Percentiles rank a stretch among this genome's conserved stretches.
phyloP scores from a whole-genome alignment of 2,329 filamentous ascomycete species.

The Diplocarpon mali region DNA sequence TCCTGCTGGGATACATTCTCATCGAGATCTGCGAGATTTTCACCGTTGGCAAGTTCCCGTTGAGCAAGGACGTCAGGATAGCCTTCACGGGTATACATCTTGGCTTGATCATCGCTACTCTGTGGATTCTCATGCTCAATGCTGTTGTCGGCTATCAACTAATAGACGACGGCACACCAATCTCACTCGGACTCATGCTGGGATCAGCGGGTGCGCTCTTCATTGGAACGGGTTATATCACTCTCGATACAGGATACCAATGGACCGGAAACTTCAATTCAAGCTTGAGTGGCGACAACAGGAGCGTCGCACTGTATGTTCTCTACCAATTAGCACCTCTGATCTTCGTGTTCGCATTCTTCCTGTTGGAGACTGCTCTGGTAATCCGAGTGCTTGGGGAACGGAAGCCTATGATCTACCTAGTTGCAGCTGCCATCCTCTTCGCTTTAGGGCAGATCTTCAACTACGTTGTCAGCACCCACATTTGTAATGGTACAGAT shows the following conservation, averaged over 20 bases:
- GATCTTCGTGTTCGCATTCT: conserved; percentile 81
- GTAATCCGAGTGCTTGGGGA: conserved; percentile 83
- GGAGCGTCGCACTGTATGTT: conserved; percentile 80
- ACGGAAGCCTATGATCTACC: conserved; percentile 83
- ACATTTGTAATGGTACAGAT: conserved; percentile 73
- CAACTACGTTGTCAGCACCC: conserved; percentile 84
- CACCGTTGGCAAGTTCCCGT: conserved; percentile 79
- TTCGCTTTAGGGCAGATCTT: conserved; percentile 94
- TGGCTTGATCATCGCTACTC: conserved; percentile 75
- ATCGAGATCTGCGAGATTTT: conserved; percentile 95
- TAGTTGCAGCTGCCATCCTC: conserved; percentile 60
- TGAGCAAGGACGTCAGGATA: conserved; percentile 57
- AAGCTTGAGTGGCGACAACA: conserved; percentile 48
- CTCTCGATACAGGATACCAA: conserved; percentile 78
- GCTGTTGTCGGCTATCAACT: conserved; percentile 87
- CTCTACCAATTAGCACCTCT: conserved; percentile 85
- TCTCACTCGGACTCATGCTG: conserved; percentile 68
- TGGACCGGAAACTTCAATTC: conserved; percentile 72
- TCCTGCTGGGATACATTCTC: conserved; percentile 75
- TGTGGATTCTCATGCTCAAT: conserved; percentile 87
- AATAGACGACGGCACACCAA: conserved; percentile 80
- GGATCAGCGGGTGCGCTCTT: conserved; percentile 63
- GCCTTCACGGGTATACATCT: conserved; percentile 86
- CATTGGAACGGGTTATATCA: conserved; percentile 88
- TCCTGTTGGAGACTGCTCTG: conserved; percentile 70